A percentile compares a stretch with the other conserved stretches of the same genome.
Conservation (phyloP, 768 basidiomycete genomes). For the Naematelia aurantialba region DNA sequence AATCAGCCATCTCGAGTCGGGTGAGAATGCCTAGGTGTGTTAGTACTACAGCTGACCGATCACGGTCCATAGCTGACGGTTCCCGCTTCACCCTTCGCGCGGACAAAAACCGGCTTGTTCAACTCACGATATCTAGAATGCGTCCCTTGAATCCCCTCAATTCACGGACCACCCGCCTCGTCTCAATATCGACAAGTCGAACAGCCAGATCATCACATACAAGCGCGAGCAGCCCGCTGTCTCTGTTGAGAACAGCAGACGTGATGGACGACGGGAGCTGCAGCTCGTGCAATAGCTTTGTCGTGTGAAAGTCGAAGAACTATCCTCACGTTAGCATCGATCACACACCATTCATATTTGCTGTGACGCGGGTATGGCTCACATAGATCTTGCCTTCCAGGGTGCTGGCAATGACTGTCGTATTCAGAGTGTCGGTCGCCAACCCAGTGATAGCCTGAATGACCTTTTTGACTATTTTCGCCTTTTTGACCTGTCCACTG, state of each 20-base stretch:
- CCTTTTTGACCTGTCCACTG: conserved; percentile 26
- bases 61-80: too few relatives aligned
- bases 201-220: conserved; percentile 82
- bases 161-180: conserved; percentile 79
- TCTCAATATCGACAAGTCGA: conserved; percentile 87
- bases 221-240: conserved; percentile 76
- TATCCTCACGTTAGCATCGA: conserved; percentile 46
- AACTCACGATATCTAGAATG: conserved; percentile 79
- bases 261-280: conserved; percentile 65
- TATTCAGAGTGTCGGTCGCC: conserved; percentile 79
- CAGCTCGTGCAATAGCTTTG: conserved; percentile 66
- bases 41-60: neutral
- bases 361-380: conserved; percentile 34
- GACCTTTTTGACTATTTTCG: conserved; percentile 25
- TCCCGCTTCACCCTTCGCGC: too few relatives aligned
- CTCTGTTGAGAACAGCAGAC: conserved; percentile 72
- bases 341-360: neutral
- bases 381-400: conserved; percentile 86
- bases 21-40: conserved; percentile 73
- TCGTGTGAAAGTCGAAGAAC: conserved; percentile 96
- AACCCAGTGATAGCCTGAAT: conserved; percentile 71
- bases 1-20: conserved; percentile 91
- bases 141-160: conserved; percentile 75
- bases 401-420: conserved; percentile 74
- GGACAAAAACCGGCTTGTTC: too few relatives aligned